Base-by-base conservation (phyloP, 2,329 filamentous ascomycete genomes). In the Colletotrichum eremochloae region DNA sequence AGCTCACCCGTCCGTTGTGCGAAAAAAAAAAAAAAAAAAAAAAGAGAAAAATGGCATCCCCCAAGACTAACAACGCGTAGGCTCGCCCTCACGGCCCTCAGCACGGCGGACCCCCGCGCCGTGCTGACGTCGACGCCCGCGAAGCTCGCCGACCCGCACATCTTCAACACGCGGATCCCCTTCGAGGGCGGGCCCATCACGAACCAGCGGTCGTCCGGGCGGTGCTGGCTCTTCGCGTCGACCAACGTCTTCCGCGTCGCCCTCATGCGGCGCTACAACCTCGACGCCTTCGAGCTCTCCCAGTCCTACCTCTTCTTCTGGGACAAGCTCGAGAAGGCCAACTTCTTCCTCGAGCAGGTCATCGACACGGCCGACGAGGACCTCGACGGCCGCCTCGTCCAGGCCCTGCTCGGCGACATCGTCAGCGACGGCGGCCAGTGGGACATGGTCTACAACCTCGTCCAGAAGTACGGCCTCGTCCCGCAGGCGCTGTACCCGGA, bases 221-320 rank as follows among this genome's bases (percentile, higher is more conserved):
- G 95, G 75, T 97, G 95, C 86, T 97, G 95, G 95, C 89, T 97
- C 74, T 97, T 97, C 77, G 95, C 95, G 1, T 90, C 93, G 5
- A 96, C 94, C n/a, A 97, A 97, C 77, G 91, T 97, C 68, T 96
- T 97, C 83, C 92, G 95, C 38, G 88, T 97, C n/a, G 92, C 94
- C 1, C 86, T 97, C 58, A 96, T 96, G 92, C 92, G 93, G 82
- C 92, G 92, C 77, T 93, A 97, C 81, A 89, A 91, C 74, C 88
- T 97, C 29, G 88, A 91, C 58, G 86, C 88, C 65, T 97, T 97
- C 77, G 93, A 97, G 85, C 86, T 97, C n/a, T 95, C 92, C 40
- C 95, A 97, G 82, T 87, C 92, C 1, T 97, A 97, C 78, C 87
- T 97, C 5, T 97, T 96, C 84, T 97, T 94, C 87, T 97, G 93